Conservation (phyloP, 257 asterid genomes). For the Lantana camara region DNA sequence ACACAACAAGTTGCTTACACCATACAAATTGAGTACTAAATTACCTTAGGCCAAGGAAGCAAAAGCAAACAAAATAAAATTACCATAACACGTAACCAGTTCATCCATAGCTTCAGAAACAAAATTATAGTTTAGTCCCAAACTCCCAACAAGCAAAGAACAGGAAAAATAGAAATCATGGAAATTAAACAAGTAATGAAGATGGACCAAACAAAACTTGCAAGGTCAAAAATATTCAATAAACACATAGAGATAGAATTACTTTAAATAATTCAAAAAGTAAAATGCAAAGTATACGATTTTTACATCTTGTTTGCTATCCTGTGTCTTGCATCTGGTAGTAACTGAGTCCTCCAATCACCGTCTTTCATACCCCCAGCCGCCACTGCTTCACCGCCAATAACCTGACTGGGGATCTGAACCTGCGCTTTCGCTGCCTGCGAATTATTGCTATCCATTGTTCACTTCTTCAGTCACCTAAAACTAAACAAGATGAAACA, state of each 20-base stretch:
- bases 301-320: slow-evolving; percentile 70
- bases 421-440: slow-evolving; percentile 56
- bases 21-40: background rate
- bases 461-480: slow-evolving; percentile 19
- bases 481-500: too few relatives aligned
- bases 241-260: slow-evolving; percentile 10
- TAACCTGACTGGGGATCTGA: slow-evolving; percentile 55
- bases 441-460: slow-evolving; percentile 69
- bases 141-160: background rate
- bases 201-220: slow-evolving; percentile 15
- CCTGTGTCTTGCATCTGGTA: slow-evolving; percentile 63
- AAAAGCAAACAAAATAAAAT: background rate
- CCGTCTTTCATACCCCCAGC: slow-evolving; percentile 55
- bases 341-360: slow-evolving; percentile 81
- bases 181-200: background rate
- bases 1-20: slow-evolving; percentile 10
- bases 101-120: too few relatives aligned
- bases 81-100: too few relatives aligned
- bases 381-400: slow-evolving; percentile 45
- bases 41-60: background rate
- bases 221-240: background rate
- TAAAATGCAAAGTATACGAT: background rate
- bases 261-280: background rate
- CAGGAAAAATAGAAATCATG: background rate
- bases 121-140: too few relatives aligned